These are phyloP conservation scores for Hyphodiscus hymeniophilus DNA, from an alignment of 495 filamentous ascomycete genomes.

Conservation along the genomic window DNA sequence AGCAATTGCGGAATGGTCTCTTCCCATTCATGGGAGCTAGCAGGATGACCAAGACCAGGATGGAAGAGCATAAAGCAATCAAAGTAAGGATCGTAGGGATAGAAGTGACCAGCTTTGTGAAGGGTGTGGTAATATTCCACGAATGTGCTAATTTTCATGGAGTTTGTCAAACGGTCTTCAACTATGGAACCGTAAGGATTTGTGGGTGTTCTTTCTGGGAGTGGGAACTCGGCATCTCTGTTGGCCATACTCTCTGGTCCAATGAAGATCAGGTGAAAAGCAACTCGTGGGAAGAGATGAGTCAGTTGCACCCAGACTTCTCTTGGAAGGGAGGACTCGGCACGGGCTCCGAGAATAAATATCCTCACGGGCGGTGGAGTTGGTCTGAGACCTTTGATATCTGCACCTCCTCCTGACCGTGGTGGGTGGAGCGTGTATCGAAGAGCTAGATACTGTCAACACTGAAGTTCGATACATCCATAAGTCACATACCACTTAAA, in stretches of 20 bases:
- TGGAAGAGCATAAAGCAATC: constrained; percentile 96
- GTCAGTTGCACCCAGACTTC: constrained; percentile 89
- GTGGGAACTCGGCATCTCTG: constrained; percentile 80
- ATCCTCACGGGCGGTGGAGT: constrained; percentile 81
- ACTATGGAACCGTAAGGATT: constrained; percentile 93
- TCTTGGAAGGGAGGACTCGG: constrained; percentile 89
- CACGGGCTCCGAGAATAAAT: constrained; percentile 91
- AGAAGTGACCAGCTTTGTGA: constrained; percentile 79
- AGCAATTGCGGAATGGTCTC: constrained; percentile 81
- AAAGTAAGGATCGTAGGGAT: constrained; percentile 95
- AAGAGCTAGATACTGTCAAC: constrained; percentile 48
- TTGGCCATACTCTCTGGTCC: constrained; percentile 92
- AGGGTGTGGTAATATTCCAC: constrained; percentile 98
- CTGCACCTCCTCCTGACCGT: constrained; percentile 60
- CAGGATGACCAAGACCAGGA: constrained; percentile 89
- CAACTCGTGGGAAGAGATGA: constrained; percentile 75
- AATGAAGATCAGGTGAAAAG: constrained; percentile 86
- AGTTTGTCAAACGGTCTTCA: constrained; percentile 74
- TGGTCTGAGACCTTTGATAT: constrained; percentile 70
- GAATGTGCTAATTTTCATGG: constrained; percentile 92
- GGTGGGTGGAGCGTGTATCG: constrained; percentile 91
- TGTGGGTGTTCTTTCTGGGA: constrained; percentile 68
- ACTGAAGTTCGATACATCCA: neutral
- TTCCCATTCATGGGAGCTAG: constrained; percentile 85
- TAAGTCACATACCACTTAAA: constrained; percentile 60